Base-by-base conservation (phyloP, 2,329 filamentous ascomycete species). In the Epichloe sibirici region DNA sequence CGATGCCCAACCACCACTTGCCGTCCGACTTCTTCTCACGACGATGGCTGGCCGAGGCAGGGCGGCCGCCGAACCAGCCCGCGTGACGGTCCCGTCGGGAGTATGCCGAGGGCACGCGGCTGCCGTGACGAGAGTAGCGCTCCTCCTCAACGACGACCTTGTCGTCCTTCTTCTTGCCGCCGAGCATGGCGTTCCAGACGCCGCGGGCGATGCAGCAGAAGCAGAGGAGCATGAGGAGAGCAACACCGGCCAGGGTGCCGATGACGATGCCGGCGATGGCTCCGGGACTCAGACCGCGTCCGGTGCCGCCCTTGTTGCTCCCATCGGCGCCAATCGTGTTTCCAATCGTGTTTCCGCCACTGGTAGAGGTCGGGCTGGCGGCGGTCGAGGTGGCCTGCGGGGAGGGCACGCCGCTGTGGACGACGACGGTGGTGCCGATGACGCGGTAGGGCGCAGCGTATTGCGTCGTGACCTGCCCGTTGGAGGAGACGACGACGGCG, bases 201-300 rank as follows among this genome's bases (percentile, higher is more conserved):
- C 79, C 79, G 57, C 77, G 75, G 54, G 77, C 74, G 55, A 83
- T 82, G 72, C 85, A 88, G 75, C 82, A 90, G 71, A 87, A 82
- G 73, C 85, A 89, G 62, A 90, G 69, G 7, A 87, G 75, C 4
- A 84, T 71, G 23, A 90, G 77, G 2, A 90, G 72, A 42, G 76
- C 68, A 38, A 89, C 73, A 56, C 84, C 86, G 13, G 77, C 76
- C 48, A 90, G 74, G 11, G 81, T 78, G 56, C 86, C 86, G 52
- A 90, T 83, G 58, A 90, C 86, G 61, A 90, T 90, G 55, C 86
- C 86, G 15, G 87, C 86, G 60, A 90, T 90, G 55, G 85, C 86
- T 50, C 86, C 86, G 44, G 75, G 78, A 60, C 82, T 86, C 51
- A 90, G 75, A 44, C 69, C 66, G 52, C 69, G 69, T 31, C 69